Base-by-base conservation (phyloP, 768 basidiomycete species). In the Hortiboletus campestris region DNA sequence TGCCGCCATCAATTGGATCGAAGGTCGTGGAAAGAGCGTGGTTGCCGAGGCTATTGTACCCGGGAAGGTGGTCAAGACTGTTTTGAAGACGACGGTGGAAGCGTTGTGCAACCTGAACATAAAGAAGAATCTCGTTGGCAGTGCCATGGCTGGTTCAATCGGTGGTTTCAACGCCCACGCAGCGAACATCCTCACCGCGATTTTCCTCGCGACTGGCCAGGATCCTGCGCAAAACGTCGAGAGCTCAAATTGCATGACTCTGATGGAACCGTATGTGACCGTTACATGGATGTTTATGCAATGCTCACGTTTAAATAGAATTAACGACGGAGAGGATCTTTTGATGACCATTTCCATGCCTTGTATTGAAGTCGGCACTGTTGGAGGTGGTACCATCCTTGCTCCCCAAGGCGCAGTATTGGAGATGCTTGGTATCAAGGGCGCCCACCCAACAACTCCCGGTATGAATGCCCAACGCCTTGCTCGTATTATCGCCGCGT, bases 141-240 rank as follows among this genome's bases (percentile, higher is more conserved):
- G 91, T 61, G 94, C 96, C 43, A 98, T 99, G 96, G 96, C 97
- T 40, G 97, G 96, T 6, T 86, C 86, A n/a, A 82, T 98, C 51
- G 97, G 97, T 32, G 97, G 97, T 1, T 98, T 96, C 77, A 99
- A 99, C 73, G 97, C 97, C 11, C 97, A 99, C 72, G 96, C 96
- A 6, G 89, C 94, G 50, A 98, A 98, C 73, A 98, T 98, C 65
- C 75, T 98, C 60, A 98, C 97, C 29, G 95, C 97, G 4, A 77
- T 98, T 53, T 99, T 88, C 77, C 76, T 99, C 60, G 97, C 97
- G 16, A 96, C 94, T 38, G 97, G 97, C 17, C 97, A 99, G 74
- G 97, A 99, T 67, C 97, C 97, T 2, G 97, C 97, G 8, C 97
- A 99, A 79, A 98, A 98, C 71, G 96, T 99, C 28, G 97, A 96